Evolutionary conservation across 805 yeast genomes (phyloP).

Genomic region (Candida methanosorbosa): DNA sequence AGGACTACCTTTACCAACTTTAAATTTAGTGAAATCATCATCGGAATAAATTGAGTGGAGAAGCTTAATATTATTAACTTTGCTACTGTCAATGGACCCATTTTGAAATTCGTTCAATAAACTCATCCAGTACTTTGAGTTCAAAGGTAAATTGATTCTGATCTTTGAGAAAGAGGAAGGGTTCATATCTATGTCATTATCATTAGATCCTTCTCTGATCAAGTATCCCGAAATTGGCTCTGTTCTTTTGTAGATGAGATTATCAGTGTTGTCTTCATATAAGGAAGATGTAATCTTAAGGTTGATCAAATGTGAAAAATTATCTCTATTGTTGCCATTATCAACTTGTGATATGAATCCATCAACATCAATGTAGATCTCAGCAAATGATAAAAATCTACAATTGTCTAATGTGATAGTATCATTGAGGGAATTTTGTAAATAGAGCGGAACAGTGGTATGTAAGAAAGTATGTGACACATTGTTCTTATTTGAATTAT

Average conservation of each 20-base stretch:
- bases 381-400: conserved; percentile 4
- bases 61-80: conserved; percentile 16
- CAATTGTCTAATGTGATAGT: conserved; percentile 2
- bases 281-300: conserved; percentile 18
- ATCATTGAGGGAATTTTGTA: background rate
- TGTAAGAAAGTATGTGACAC: background rate
- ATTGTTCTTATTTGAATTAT: background rate
- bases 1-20: conserved; percentile 9
- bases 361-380: conserved; percentile 1
- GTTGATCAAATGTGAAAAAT: conserved; percentile 19
- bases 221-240: conserved; percentile 24
- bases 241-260: conserved; percentile 12
- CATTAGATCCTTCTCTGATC: too few relatives aligned
- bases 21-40: conserved; percentile 16
- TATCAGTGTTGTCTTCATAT: conserved; percentile 12
- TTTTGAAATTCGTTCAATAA: conserved; percentile 21
- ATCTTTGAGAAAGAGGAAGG: conserved; percentile 11
- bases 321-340: conserved; percentile 4
- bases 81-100: conserved; percentile 15
- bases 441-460: background rate
- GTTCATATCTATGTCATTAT: too few relatives aligned
- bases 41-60: conserved; percentile 20
- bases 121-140: conserved; percentile 23
- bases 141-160: conserved; percentile 21
- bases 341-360: background rate